Base-by-base conservation (phyloP, 495 filamentous ascomycete species). In the Barbatosphaeria neglecta region DNA sequence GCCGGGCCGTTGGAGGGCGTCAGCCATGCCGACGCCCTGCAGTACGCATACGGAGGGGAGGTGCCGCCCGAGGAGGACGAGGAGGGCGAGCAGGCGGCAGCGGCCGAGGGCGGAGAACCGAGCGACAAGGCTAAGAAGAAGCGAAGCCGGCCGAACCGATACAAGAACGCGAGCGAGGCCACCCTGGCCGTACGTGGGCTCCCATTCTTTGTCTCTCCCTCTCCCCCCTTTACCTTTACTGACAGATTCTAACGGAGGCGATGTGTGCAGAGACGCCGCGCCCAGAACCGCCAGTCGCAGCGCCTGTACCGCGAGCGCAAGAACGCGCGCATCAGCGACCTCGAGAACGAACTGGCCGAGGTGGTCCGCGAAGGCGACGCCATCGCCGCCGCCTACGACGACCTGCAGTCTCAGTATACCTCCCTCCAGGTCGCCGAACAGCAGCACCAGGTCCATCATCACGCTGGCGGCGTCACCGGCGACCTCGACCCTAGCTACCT, bases 231-330 rank as follows among this genome's bases (percentile, higher is more conserved):
- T 3, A n/a, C 37, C 33, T 37, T 15, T 13, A 4, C 33, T 7
- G 15, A 6, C 8, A 5, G 11, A 41, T n/a, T 35, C 31, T 35
- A 35, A 35, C 6, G 13, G 5, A 35, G 9, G 31, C n/a, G n/a
- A n/a, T n/a, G n/a, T n/a, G 13, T 16, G 13, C 51, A 65, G 62
- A 54, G 63, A 37, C 55, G 63, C 25, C 58, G 63, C 37, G 63
- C 59, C 23, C 63, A 66, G 53, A 66, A 66, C 40, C 55, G 63
- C 40, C 56, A 58, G 45, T 60, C 62, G 8, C 69, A 73, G 52
- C 62, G 69, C 41, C 68, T 68, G 37, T 74, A 71, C 55, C 69
- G 70, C 49, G 66, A 72, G 44, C 68, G 70, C 46, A 72, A 72
- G 53, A 68, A 72, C 45, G 65, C 65, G 50, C 66, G 71, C 50